These are phyloP conservation scores for Daedaleopsis nitida DNA, from an alignment of 768 basidiomycete species.

Conservation along the genomic window DNA sequence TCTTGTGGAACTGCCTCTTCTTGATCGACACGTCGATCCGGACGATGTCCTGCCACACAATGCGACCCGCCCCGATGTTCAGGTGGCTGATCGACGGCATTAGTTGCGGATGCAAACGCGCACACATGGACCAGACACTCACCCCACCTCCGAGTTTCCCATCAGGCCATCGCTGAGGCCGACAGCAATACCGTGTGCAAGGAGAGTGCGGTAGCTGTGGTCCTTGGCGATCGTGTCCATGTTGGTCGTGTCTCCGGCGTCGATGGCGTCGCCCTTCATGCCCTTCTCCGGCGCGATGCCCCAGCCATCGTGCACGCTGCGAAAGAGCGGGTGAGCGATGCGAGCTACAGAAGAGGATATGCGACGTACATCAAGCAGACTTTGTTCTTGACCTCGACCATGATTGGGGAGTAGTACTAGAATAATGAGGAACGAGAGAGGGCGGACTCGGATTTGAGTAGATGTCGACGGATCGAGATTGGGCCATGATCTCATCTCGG, in stretches of 20 bases:
- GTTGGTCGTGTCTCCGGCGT: constrained; percentile 78
- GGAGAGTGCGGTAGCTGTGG: constrained; percentile 69
- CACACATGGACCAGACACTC: constrained; percentile 30
- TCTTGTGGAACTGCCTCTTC: constrained; percentile 85
- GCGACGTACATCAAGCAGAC: constrained; percentile 80
- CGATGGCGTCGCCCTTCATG: constrained; percentile 87
- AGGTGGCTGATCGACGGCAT: constrained; percentile 62
- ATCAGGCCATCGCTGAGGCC: constrained; percentile 92
- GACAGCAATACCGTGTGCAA: constrained; percentile 90
- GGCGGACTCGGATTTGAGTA: too few relatives aligned
- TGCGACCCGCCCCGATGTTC: constrained; percentile 92
- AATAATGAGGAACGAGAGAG: too few relatives aligned
- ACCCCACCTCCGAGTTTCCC: constrained; percentile 99
- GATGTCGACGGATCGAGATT: too few relatives aligned
- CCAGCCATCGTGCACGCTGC: constrained; percentile 96
- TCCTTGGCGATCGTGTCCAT: constrained; percentile 88
- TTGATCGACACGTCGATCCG: constrained; percentile 91
- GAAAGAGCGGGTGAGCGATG: neutral
- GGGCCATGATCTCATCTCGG: too few relatives aligned
- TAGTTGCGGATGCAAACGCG: constrained; percentile 2
- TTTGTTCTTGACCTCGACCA: constrained; percentile 75
- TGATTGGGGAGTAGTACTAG: constrained; percentile 23
- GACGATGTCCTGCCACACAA: constrained; percentile 98
- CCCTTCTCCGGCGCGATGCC: constrained; percentile 71
- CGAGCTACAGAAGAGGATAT: neutral